These are phyloP conservation scores for Diplodia intermedia DNA, from an alignment of 2,329 filamentous ascomycete species.

Conservation along the genomic window DNA sequence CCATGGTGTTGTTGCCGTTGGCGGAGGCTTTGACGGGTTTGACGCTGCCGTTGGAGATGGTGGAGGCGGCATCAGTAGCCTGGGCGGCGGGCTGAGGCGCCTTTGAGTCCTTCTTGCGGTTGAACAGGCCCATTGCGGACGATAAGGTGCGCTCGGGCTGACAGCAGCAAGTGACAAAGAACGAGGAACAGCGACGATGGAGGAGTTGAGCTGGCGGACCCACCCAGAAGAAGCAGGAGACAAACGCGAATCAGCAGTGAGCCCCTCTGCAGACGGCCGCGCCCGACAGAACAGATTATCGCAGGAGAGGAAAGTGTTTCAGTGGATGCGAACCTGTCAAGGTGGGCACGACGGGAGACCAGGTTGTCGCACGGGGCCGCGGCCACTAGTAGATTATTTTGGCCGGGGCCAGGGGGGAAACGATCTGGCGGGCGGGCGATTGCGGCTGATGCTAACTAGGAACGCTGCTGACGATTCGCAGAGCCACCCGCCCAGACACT, in stretches of 20 bases:
- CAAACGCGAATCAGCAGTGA: slow-evolving; percentile 20
- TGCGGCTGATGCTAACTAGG: slow-evolving; percentile 13
- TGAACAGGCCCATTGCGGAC: slow-evolving; percentile 59
- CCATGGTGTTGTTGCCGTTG: slow-evolving; percentile 47
- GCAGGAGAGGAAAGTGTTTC: slow-evolving; percentile 28
- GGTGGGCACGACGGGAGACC: slow-evolving; percentile 12
- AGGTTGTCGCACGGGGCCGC: slow-evolving; percentile 16
- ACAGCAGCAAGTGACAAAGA: slow-evolving; percentile 31
- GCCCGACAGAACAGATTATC: slow-evolving; percentile 19
- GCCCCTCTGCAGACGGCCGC: slow-evolving; percentile 28
- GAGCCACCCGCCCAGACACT: neutral
- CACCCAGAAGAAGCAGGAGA: slow-evolving; percentile 23
- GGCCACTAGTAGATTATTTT: slow-evolving; percentile 16
- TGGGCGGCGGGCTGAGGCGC: slow-evolving; percentile 42
- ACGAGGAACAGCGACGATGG: slow-evolving; percentile 24
- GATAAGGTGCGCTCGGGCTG: slow-evolving; percentile 27
- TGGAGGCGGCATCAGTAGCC: slow-evolving; percentile 46
- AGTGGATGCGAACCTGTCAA: slow-evolving; percentile 22
- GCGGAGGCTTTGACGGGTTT: slow-evolving; percentile 54
- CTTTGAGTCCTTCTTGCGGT: slow-evolving; percentile 55
- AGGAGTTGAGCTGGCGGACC: slow-evolving; percentile 29
- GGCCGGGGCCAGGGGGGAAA: slow-evolving; percentile 3
- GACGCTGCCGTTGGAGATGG: slow-evolving; percentile 57
- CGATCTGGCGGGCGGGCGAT: slow-evolving; percentile 19
- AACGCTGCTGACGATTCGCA: slow-evolving; percentile 2